Base-by-base conservation (phyloP, 306 rosid species). In the Corylus americana region DNA sequence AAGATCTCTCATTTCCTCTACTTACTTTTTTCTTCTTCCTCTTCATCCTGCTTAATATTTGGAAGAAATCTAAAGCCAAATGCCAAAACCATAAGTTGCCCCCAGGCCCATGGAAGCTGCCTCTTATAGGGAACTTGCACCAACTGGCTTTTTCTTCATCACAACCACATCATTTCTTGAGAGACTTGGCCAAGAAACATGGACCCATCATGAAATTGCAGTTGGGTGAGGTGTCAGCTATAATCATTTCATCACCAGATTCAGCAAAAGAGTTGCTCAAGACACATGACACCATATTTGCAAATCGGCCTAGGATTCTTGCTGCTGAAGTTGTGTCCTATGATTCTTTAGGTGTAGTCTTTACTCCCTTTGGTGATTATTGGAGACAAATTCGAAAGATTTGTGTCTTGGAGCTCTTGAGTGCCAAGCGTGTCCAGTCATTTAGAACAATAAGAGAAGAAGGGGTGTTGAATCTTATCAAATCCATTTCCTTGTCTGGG, bases 51-150 rank as follows among this genome's bases (percentile, higher is more conserved):
- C 1, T 61, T 11, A 27, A 25, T 7, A 0, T 1, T 61, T 61
- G 42, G 70, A 63, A 2, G 18, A 63, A 9, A 1, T 29, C 7
- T 0, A 63, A 31, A 37, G 70, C 25, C 48, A 35, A 29, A 64
- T 20, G 20, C 22, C 48, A 37, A 35, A 16, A 0, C 53, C 63
- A 42, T 6, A 79, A 3, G 47, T 51, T 73, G 45, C 70, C 58
- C 14, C 61, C 78, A 17, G 68, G 73, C 7, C 83, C 83, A 8
- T 16, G 77, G 67, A 53, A 80, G 45, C 59, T 73, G 11, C 78
- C 73, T 2, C 1, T 80, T 17, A 64, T 80, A 2, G 78, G 83
- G 35, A 80, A 80, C 74, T 66, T 73, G 78, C 83, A 63, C 11
- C 74, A 79, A 57, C 47, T 79, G 35, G 22, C 69, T 22, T 22